A percentile compares a stretch with the other conserved stretches of the same genome.
Conservation (phyloP, 2,329 filamentous ascomycete genomes). For the Geosmithia morbida region DNA sequence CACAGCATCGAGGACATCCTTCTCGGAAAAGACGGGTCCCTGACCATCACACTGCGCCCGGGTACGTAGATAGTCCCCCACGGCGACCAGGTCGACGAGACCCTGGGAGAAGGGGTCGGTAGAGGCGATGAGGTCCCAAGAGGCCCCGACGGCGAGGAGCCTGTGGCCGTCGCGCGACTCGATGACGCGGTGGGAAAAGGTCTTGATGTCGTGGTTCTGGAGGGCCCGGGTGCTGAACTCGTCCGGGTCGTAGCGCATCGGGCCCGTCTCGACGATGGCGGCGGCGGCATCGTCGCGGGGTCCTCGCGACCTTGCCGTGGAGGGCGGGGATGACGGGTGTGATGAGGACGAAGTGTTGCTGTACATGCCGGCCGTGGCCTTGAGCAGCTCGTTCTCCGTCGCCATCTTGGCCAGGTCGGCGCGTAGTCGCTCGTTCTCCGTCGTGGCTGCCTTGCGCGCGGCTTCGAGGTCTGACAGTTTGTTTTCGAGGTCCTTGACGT, state of each 20-base stretch:
- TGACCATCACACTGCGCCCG: conserved; percentile 73
- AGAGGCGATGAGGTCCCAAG: conserved; percentile 80
- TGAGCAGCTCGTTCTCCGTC: conserved; percentile 90
- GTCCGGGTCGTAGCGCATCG: conserved; percentile 56
- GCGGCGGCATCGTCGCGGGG: conserved; percentile 18
- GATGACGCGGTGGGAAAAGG: conserved; percentile 53
- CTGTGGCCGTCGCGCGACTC: conserved; percentile 51
- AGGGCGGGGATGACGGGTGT: no score
- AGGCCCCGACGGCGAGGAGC: conserved; percentile 59
- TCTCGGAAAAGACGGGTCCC: conserved; percentile 76
- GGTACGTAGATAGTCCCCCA: conserved; percentile 65
- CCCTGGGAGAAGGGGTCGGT: conserved; percentile 67
- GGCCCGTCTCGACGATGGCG: conserved; percentile 40
- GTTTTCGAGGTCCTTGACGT: conserved; percentile 83
- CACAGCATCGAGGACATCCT: conserved; percentile 60
- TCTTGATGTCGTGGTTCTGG: conserved; percentile 46
- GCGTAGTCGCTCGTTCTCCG: conserved; percentile 48
- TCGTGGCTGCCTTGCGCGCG: conserved; percentile 54
- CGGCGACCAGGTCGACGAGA: conserved; percentile 65
- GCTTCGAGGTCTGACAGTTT: conserved; percentile 69
- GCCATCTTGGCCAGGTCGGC: conserved; percentile 2
- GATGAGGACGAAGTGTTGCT: conserved; percentile 21
- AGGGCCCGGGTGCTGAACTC: conserved; percentile 56
- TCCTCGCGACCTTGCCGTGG: neutral
- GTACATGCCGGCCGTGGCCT: conserved; percentile 50